Base-by-base conservation (phyloP, 2,329 filamentous ascomycete genomes). In the Malbranchea zuffiana region DNA sequence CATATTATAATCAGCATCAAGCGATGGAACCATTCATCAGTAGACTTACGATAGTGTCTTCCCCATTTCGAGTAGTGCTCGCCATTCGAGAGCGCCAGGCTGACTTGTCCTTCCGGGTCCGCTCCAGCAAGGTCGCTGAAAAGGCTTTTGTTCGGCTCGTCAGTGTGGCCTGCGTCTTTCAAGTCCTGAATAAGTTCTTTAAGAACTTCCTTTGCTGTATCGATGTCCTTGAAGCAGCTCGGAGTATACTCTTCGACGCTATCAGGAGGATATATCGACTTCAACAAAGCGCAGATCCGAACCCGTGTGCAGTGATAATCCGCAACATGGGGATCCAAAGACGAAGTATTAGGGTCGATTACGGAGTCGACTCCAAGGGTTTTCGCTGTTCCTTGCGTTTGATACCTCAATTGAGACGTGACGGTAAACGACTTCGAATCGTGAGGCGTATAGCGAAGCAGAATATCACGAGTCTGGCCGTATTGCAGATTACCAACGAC, bases 391-490 rank as follows among this genome's bases (percentile, higher is more conserved):
- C n/a, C n/a, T n/a, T n/a, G n/a, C n/a, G n/a, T n/a, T n/a, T n/a
- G n/a, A n/a, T n/a, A n/a, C n/a, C n/a, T n/a, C n/a, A n/a, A n/a
- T n/a, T n/a, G n/a, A n/a, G n/a, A n/a, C n/a, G n/a, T n/a, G n/a
- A n/a, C n/a, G n/a, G n/a, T n/a, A n/a, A n/a, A n/a, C n/a, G n/a
- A n/a, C n/a, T n/a, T n/a, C n/a, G n/a, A n/a, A n/a, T n/a, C n/a
- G n/a, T n/a, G n/a, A n/a, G n/a, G n/a, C n/a, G n/a, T n/a, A 40
- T 57, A 56, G 3, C 47, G 46, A 5, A 78, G 52, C 44, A 67
- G 68, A 16, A 78, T 55, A 39, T 77, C 71, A 3, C 73, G 65
- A 0, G 71, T 68, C 41, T 78, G 74, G n/a, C 72, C 74, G 37
- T 72, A 78, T 42, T 75, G 73, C 0, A 79, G 41, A 44, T 67